A percentile compares a stretch with the other conserved stretches of the same genome.
Evolutionary conservation across 1,139 yeast species (phyloP).

Genomic region (Suzukiozyma palmioleophila): DNA sequence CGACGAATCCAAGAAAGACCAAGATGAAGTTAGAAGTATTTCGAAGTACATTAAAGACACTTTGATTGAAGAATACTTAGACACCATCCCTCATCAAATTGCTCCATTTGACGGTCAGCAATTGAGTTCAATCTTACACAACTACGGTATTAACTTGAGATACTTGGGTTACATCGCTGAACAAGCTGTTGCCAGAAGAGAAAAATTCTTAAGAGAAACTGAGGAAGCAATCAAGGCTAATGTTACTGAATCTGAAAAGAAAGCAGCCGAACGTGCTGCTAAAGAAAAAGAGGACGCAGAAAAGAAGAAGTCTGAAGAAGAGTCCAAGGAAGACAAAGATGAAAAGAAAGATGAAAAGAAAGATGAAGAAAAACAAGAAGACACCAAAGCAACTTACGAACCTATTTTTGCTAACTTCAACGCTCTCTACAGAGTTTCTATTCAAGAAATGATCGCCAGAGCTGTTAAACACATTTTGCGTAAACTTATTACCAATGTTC

Average conservation of each 20-base stretch:
- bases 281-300: slow-evolving; percentile 26
- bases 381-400: slow-evolving; percentile 38
- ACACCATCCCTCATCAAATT: slow-evolving; percentile 49
- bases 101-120: slow-evolving; percentile 82
- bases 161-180: slow-evolving; percentile 68
- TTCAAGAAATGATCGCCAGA: slow-evolving; percentile 76
- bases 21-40: slow-evolving; percentile 58
- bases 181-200: slow-evolving; percentile 21
- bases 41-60: slow-evolving; percentile 57
- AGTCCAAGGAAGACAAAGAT: slow-evolving; percentile 17
- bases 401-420: slow-evolving; percentile 40
- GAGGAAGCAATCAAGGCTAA: slow-evolving; percentile 20
- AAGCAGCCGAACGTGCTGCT: slow-evolving; percentile 23
- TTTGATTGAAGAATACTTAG: slow-evolving; percentile 62
- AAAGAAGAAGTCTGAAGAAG: slow-evolving; percentile 25
- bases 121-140: slow-evolving; percentile 65
- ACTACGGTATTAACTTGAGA: slow-evolving; percentile 82
- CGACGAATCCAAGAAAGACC: slow-evolving; percentile 47
- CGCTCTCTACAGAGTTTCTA: slow-evolving; percentile 45
- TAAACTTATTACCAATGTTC: slow-evolving; percentile 39
- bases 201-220: slow-evolving; percentile 18
- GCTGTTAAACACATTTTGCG: slow-evolving; percentile 74
- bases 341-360: slow-evolving; percentile 26
- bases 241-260: slow-evolving; percentile 20
- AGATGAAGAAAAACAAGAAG: slow-evolving; percentile 24